These are phyloP conservation scores for Dactylellina cionopaga DNA, from an alignment of 2,329 filamentous ascomycete species.

Conservation along the genomic window DNA sequence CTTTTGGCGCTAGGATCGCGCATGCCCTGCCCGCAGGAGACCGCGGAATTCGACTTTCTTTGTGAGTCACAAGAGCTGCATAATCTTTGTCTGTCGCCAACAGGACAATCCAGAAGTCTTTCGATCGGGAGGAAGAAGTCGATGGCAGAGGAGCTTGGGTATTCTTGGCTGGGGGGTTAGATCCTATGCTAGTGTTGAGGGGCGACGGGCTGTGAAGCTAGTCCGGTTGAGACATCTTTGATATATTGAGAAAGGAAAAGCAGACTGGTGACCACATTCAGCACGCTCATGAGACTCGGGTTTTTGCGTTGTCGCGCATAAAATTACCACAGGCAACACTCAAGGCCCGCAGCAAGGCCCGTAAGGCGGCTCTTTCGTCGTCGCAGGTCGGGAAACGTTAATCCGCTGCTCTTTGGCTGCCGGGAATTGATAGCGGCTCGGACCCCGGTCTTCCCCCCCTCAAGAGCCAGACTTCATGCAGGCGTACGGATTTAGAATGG, in stretches of 20 bases:
- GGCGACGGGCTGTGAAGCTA: too few relatives aligned
- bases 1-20: constrained; percentile 40
- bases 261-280: too few relatives aligned
- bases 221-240: too few relatives aligned
- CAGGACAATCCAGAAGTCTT: background rate
- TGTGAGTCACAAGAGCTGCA: constrained; percentile 35
- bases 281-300: background rate
- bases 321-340: constrained; percentile 47
- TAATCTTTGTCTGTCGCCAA: background rate
- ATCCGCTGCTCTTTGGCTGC: constrained; percentile 14
- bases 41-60: constrained; percentile 1
- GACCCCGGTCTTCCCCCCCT: constrained; percentile 21
- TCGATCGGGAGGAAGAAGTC: background rate
- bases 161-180: constrained; percentile 20
- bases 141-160: background rate
- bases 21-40: constrained; percentile 11
- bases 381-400: constrained; percentile 38
- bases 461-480: background rate
- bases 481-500: too few relatives aligned
- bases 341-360: background rate
- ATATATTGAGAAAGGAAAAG: background rate
- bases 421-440: constrained; percentile 48
- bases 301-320: constrained; percentile 29
- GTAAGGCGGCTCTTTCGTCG: background rate
- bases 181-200: constrained; percentile 40